Evolutionary conservation across 345 rosid genomes (phyloP).

Genomic region (Bruguiera gymnorhiza): DNA sequence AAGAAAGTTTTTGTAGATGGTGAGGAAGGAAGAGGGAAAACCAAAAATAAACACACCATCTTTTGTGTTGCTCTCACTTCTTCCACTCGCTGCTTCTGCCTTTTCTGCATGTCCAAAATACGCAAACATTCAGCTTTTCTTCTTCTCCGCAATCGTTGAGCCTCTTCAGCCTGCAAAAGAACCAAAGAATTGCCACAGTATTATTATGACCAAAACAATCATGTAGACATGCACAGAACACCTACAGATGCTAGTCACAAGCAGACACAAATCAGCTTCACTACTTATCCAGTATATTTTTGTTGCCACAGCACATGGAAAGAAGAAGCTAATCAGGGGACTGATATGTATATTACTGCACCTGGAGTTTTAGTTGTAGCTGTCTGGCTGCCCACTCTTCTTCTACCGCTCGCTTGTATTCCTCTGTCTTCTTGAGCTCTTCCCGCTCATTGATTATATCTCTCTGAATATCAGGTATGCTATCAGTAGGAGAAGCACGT

Average conservation of each 20-base stretch:
- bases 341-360: slow-evolving; percentile 7
- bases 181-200: neutral
- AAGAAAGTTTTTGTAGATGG: too few relatives aligned
- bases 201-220: too few relatives aligned
- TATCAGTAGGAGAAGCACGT: slow-evolving; percentile 23
- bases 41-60: slow-evolving; percentile 44
- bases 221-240: too few relatives aligned
- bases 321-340: neutral
- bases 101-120: slow-evolving; percentile 68
- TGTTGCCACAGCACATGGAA: neutral
- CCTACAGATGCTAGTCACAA: slow-evolving; percentile 1
- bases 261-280: slow-evolving; percentile 17
- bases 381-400: slow-evolving; percentile 88
- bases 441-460: slow-evolving; percentile 64
- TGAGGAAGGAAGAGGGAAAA: too few relatives aligned
- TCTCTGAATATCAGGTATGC: slow-evolving; percentile 16
- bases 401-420: slow-evolving; percentile 71
- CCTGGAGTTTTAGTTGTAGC: slow-evolving; percentile 68
- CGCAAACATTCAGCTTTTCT: slow-evolving; percentile 57
- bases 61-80: slow-evolving; percentile 85
- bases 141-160: slow-evolving; percentile 64
- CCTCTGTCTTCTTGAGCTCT: slow-evolving; percentile 78
- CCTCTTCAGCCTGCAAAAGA: slow-evolving; percentile 71
- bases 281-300: slow-evolving; percentile 1
- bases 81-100: slow-evolving; percentile 79